phyloP scores from a whole-genome alignment of 768 basidiomycete genomes.

The Rhizopogon roseolus region DNA sequence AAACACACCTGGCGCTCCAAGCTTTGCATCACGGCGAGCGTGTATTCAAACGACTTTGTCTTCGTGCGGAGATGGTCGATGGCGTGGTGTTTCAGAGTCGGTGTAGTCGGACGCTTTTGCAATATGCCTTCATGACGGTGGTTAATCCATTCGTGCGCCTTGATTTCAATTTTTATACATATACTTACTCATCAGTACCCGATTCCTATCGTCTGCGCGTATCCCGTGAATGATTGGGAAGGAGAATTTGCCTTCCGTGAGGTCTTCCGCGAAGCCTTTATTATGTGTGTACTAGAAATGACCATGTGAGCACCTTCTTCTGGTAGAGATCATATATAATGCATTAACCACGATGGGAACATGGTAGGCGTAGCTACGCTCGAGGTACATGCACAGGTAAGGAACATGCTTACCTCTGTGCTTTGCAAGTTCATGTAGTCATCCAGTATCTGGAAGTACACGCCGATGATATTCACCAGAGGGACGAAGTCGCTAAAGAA shows the following conservation, averaged over 20 bases:
- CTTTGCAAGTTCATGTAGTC: conserved; percentile 96
- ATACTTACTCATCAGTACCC: conserved; percentile 75
- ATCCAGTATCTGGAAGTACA: conserved; percentile 96
- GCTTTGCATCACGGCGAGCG: conserved; percentile 56
- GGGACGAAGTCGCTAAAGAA: conserved; percentile 77
- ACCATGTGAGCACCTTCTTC: not conserved
- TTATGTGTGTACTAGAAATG: conserved; percentile 53
- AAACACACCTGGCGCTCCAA: conserved; percentile 55
- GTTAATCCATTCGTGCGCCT: not conserved
- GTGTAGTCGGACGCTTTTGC: conserved; percentile 84
- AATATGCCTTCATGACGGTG: conserved; percentile 61
- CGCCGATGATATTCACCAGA: conserved; percentile 87
- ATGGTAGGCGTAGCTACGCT: not conserved
- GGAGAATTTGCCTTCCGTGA: conserved; percentile 79
- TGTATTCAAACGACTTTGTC: conserved; percentile 87
- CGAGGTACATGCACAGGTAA: not conserved
- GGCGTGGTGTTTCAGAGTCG: conserved; percentile 76
- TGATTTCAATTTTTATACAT: not conserved
- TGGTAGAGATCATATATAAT: not conserved
- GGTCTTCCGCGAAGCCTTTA: conserved; percentile 67
- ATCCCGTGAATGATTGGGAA: conserved; percentile 79
- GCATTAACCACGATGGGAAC: not conserved
- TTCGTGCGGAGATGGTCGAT: conserved; percentile 71
- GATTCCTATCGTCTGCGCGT: conserved; percentile 71
- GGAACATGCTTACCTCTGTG: conserved; percentile 52